Evolutionary conservation across 257 asterid species (phyloP), one percentile per base, ranked within the genome.

Genomic region (Salvia hispanica): DNA sequence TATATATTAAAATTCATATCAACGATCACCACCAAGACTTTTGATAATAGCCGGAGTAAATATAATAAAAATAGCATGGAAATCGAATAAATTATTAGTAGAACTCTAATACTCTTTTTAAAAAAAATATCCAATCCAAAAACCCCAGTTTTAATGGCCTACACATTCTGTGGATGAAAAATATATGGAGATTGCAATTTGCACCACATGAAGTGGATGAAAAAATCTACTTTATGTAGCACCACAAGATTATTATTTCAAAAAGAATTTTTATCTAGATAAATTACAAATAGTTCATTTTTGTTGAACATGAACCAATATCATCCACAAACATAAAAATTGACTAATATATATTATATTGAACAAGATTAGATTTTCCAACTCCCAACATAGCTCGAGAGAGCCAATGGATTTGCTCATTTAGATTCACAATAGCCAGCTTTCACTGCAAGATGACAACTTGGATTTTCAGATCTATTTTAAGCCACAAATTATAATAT

Each of bases 401-500:
- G 36, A 54, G 7, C 62, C 43, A 57, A 34, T 34, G 34, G 62
- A 31, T 57, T 34, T 45, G 63, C 31, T 28, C 5, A 55, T 55
- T 10, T 55, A 55, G 66, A 28, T 28, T 10, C 18, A 25, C 45
- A 25, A 25, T 25, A 2, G 31, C 31, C 31, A 25, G 31, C 31
- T 43, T 68, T 68, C 45, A 39, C 52, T 69, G 45, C 39, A 47
- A 57, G 66, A 61, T 4, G 64, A 42, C 31, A 67, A 34, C 33
- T 59, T 37, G 70, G 53, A 61, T 59, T 65, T 54, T 62, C 55
- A 66, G 80, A 76, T 80, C 77, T 21, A 73, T 69, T 55, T 66
- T 46, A 12, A 66, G 72, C 84, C 79, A 76, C 84, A 73, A 65
- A 70, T 46, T 73, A 15, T 48, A 45, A 2, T 57, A 25, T 1